phyloP scores from a whole-genome alignment of 306 rosid genomes.

The Trichosanthes cucumerina region DNA sequence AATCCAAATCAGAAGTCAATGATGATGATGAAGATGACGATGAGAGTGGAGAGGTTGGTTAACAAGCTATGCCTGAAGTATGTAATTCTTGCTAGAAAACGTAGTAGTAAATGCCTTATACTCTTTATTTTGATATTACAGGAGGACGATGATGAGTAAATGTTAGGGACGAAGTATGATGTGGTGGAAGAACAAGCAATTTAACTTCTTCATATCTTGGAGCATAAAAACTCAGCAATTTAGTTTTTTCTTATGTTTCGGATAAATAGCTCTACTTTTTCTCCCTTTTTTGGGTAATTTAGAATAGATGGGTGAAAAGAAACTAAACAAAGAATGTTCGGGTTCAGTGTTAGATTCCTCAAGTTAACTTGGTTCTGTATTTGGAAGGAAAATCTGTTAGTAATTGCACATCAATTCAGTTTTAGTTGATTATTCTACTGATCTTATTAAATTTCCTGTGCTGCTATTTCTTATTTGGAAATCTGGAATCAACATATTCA shows the following conservation, averaged over 20 bases:
- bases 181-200: neutral
- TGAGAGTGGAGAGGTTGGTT: slow-evolving; percentile 33
- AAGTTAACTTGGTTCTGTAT: slow-evolving; percentile 2
- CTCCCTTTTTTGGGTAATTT: neutral
- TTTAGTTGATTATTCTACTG: neutral
- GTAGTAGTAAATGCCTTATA: neutral
- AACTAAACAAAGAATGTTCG: neutral
- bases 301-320: slow-evolving; percentile 1
- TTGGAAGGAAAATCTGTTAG: neutral
- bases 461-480: neutral
- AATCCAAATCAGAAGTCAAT: slow-evolving; percentile 75
- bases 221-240: slow-evolving; percentile 8
- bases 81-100: neutral
- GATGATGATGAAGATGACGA: slow-evolving; percentile 78
- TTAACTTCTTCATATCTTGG: slow-evolving; percentile 2
- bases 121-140: neutral
- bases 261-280: neutral
- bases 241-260: slow-evolving; percentile 12
- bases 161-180: neutral
- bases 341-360: neutral
- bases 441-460: neutral
- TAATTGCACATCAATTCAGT: neutral
- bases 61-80: neutral
- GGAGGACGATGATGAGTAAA: slow-evolving; percentile 60
- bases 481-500: neutral